Evolutionary conservation across 208 protist genomes (phyloP), one percentile per base, ranked within the genome.

Genomic region (Polymyxa betae): DNA sequence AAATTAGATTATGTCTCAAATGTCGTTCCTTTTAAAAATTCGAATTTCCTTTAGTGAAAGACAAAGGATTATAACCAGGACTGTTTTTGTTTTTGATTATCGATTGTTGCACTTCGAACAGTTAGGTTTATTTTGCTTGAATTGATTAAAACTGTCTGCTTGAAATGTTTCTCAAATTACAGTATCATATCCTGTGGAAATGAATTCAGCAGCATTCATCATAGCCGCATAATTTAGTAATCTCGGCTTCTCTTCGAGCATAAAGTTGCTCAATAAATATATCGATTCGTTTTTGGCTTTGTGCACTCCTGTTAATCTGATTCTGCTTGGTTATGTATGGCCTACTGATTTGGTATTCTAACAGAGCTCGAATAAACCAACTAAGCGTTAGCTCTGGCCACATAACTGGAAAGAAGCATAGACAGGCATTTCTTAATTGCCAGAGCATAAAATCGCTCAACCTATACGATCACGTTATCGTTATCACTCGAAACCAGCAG

Each of bases 401-500:
- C 72, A 82, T 82, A 43, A 82, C 40, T 20, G 72, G 72, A n/a
- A 82, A 40, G n/a, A 82, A 82, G 5, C 16, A 82, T 43, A 82
- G 72, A 43, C 72, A 82, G 5, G 72, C 16, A 12, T 35, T 38
- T 43, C 16, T 5, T 12, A 82, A 35, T 35, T 82, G 72, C 5
- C n/a, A 82, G 10, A 82, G 72, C 72, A 82, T 82, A 43, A 82
- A 82, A 82, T 82, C 72, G 40, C 72, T 82, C 72, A 82, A 43
- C n/a, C 72, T 82, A 43, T 24, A 60, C 49, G 24, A 60, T n/a
- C n/a, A n/a, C n/a, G 24, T 29, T 60, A 82, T 82, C n/a, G 40
- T 5, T 43, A n/a, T 43, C n/a, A n/a, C 5, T 82, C 16, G 35
- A 43, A 35, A 35, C n/a, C 16, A 5, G n/a, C n/a, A 82, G 35